A percentile compares a stretch with the other conserved stretches of the same genome.
Evolutionary conservation across 1,284 basidiomycete species (phyloP).

Genomic region (Leccinum brunneo-olivaceum): DNA sequence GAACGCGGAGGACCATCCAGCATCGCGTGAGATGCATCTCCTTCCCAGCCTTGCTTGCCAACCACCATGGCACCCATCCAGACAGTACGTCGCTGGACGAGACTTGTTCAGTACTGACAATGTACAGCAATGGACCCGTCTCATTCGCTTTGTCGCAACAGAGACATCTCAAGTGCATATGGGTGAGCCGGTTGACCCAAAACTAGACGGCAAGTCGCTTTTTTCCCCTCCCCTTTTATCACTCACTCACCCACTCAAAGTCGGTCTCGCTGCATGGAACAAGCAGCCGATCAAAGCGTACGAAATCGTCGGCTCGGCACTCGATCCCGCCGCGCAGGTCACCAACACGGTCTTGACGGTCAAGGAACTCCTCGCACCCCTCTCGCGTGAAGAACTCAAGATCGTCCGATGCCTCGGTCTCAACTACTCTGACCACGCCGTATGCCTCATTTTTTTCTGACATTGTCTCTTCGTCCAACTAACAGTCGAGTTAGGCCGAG

Average conservation of each 20-base stretch:
- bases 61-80: constrained; percentile 50
- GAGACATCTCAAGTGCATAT: constrained; percentile 71
- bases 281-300: constrained; percentile 54
- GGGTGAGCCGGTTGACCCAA: constrained; percentile 67
- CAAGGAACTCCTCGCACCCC: constrained; percentile 62
- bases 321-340: constrained; percentile 58
- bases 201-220: constrained; percentile 50
- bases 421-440: constrained; percentile 77
- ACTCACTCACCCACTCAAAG: constrained; percentile 32
- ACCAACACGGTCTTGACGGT: constrained; percentile 62
- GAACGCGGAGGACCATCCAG: constrained; percentile 7
- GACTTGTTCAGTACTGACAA: constrained; percentile 3
- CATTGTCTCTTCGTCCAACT: background rate
- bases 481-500: constrained; percentile 45
- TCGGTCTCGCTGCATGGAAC: constrained; percentile 58
- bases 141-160: constrained; percentile 78
- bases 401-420: constrained; percentile 74
- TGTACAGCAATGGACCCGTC: constrained; percentile 65
- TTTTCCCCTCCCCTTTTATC: background rate
- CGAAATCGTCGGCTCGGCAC: constrained; percentile 61
- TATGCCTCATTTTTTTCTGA: constrained; percentile 30
- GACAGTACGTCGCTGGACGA: constrained; percentile 37
- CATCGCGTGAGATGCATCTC: constrained; percentile 2
- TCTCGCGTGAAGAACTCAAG: constrained; percentile 58
- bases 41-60: constrained; percentile 6